Evolutionary conservation across 2,329 filamentous ascomycete species (phyloP).

Genomic region (Fusarium circinatum): DNA sequence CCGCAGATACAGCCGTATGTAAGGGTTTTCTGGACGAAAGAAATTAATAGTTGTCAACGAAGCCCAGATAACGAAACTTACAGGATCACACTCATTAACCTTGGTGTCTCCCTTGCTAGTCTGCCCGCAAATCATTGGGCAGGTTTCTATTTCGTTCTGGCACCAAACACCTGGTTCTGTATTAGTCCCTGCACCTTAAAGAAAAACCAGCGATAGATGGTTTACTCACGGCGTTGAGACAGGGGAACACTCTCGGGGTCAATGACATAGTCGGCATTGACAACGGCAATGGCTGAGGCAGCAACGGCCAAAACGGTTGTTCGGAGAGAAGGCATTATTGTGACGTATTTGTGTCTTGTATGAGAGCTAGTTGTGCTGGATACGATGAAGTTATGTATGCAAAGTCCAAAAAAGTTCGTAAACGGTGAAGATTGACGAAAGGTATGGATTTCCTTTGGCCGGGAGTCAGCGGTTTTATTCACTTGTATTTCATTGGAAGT

Average conservation of each 20-base stretch:
- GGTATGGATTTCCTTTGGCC: slow-evolving; percentile 6
- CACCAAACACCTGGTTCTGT: slow-evolving; percentile 70
- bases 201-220: neutral
- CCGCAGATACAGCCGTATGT: slow-evolving; percentile 79
- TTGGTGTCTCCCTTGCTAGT: slow-evolving; percentile 60
- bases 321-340: slow-evolving; percentile 66
- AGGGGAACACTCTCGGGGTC: slow-evolving; percentile 69
- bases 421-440: slow-evolving; percentile 16
- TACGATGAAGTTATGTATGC: slow-evolving; percentile 10
- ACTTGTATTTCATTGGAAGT: neutral
- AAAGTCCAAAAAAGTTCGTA: slow-evolving; percentile 18
- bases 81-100: slow-evolving; percentile 74
- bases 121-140: slow-evolving; percentile 79
- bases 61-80: slow-evolving; percentile 51
- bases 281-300: slow-evolving; percentile 59
- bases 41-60: neutral
- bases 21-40: slow-evolving; percentile 60
- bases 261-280: slow-evolving; percentile 69
- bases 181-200: slow-evolving; percentile 32
- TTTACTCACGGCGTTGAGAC: slow-evolving; percentile 60
- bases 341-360: slow-evolving; percentile 6
- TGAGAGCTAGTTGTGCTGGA: slow-evolving; percentile 1
- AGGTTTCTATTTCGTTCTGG: slow-evolving; percentile 67
- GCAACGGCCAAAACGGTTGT: slow-evolving; percentile 64
- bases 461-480: slow-evolving; percentile 27